Base-by-base conservation (phyloP, 2,329 filamentous ascomycete genomes). In the Pseudocercospora fijiensis region DNA sequence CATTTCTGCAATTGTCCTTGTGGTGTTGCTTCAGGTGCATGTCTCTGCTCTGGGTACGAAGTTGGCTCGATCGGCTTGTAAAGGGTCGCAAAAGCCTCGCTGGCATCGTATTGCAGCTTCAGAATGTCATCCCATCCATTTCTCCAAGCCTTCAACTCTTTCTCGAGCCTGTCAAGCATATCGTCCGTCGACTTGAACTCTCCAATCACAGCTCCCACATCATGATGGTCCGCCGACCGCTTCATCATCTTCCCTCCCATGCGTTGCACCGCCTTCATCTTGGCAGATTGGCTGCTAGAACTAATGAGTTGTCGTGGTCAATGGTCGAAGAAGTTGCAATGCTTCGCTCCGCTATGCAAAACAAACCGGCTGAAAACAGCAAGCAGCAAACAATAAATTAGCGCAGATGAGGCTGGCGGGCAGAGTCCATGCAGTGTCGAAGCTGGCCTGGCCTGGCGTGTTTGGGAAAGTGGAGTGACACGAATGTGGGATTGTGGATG, bases 161-260 rank as follows among this genome's bases (percentile, higher is more conserved):
- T 89, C 70, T 92, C 86, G 70, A 95, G 86, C 90, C 87, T 88
- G 68, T 85, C 83, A 67, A 95, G 82, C 74, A 93, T 84, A 69
- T 85, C 85, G 76, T 95, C 90, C 26, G 88, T 89, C 76, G 93
- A 88, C 70, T 92, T 89, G 74, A 92, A 95, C 73, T 95, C 91
- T 70, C 86, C 88, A 62, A 96, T 80, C 60, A 95, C 81, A 51
- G 88, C 84, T 10, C 88, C 87, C 52, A 94, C 87, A 73, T 91
- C 89, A 68, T 88, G 88, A 74, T 91, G 89, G 76, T 95, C 89
- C 62, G 88, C 90, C 24, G 88, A 86, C 66, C 87, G 85, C 73
- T 85, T 86, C 78, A 87, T 83, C 74, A 93, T 85, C 77, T 85
- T 88, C 65, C 89, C 90, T 70, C 93, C 88, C 73, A 88, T 86